Evolutionary conservation across 108 stramenopile genomes (phyloP).

Genomic region (Nannochloropsis salina): DNA sequence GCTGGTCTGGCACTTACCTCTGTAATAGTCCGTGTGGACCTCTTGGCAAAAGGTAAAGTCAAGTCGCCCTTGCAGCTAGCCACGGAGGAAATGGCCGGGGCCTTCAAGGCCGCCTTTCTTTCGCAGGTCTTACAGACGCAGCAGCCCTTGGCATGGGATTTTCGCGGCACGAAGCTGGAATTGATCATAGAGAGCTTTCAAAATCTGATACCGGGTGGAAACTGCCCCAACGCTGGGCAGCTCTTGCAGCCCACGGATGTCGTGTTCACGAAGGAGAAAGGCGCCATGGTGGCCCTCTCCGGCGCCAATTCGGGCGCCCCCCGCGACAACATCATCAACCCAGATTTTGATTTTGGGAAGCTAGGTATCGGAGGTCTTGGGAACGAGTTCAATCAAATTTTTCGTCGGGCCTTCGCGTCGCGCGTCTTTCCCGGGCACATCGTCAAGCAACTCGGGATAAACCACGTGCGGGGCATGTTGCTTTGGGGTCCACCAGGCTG

Average conservation of each 20-base stretch:
- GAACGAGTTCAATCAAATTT: constrained; percentile 92
- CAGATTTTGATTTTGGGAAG: constrained; percentile 93
- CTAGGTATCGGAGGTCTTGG: constrained; percentile 96
- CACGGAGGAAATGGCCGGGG: constrained; percentile 29
- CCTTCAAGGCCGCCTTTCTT: constrained; percentile 36
- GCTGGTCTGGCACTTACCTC: constrained; percentile 2
- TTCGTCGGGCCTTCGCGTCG: constrained; percentile 92
- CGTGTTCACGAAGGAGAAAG: background rate
- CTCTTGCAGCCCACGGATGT: background rate
- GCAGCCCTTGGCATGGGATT: constrained; percentile 42
- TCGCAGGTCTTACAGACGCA: constrained; percentile 41
- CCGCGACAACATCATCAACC: constrained; percentile 61
- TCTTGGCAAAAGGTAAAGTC: background rate
- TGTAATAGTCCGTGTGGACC: background rate
- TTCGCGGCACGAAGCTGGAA: constrained; percentile 39
- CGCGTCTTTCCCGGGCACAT: constrained; percentile 90
- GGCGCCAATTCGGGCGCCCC: background rate
- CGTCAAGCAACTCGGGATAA: constrained; percentile 89
- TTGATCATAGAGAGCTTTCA: constrained; percentile 27
- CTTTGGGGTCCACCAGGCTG: constrained; percentile 93
- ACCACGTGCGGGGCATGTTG: constrained; percentile 95
- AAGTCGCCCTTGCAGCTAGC: background rate
- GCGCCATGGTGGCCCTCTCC: background rate
- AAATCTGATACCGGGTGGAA: constrained; percentile 2
- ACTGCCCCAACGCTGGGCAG: background rate